phyloP scores from a whole-genome alignment of 176 grass and related monocot genomes.

The Themeda triandra region DNA sequence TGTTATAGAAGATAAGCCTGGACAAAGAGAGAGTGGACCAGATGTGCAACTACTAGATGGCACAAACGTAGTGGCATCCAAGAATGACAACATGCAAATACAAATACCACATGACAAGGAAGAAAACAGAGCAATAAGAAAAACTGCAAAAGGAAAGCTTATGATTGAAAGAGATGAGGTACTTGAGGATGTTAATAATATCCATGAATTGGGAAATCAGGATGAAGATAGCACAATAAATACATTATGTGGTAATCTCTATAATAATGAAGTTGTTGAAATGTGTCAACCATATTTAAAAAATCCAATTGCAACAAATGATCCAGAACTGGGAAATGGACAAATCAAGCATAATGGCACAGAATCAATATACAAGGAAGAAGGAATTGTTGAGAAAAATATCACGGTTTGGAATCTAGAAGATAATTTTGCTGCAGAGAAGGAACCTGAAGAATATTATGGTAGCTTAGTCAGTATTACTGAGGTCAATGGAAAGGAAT shows the following conservation, averaged over 20 bases:
- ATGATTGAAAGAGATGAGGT: neutral
- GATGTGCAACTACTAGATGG: conserved; percentile 9
- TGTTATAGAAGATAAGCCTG: conserved; percentile 34
- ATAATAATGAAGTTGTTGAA: neutral
- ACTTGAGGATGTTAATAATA: conserved; percentile 7
- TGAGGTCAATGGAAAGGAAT: conserved; percentile 3
- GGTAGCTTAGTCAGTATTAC: neutral
- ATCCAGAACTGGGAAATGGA: conserved; percentile 24
- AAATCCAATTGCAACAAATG: conserved; percentile 1
- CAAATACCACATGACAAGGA: conserved; percentile 16
- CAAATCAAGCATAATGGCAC: conserved; percentile 3
- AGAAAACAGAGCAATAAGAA: conserved; percentile 24
- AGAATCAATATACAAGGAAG: conserved; percentile 29
- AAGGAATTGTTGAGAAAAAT: neutral
- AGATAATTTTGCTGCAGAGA: neutral
- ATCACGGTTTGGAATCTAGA: conserved; percentile 11
- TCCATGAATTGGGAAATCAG: neutral
- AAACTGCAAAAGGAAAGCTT: neutral
- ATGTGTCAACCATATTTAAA: conserved; percentile 24
- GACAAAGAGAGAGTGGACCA: conserved; percentile 12
- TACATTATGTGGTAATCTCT: neutral
- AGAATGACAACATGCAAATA: neutral
- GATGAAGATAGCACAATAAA: neutral
- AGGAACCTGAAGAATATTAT: conserved; percentile 9
- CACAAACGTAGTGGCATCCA: conserved; percentile 11